Percentiles rank a stretch among this genome's conserved stretches.
Conservation (phyloP, 164 flowering plant genomes). For the Platanus orientalis region DNA sequence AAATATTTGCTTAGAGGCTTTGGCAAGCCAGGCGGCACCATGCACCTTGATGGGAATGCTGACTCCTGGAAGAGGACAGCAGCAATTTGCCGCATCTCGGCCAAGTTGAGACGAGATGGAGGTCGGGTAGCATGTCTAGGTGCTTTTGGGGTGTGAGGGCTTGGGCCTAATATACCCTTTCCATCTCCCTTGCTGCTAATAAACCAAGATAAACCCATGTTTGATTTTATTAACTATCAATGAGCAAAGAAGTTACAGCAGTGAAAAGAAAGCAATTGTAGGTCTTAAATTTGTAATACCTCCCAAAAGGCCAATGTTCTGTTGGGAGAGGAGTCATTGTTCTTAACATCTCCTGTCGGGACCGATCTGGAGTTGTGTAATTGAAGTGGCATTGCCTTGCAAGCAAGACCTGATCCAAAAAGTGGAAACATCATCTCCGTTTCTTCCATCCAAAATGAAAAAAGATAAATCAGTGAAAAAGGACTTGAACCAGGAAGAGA, state of each 20-base stretch:
- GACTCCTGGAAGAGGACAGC: slow-evolving; percentile 82
- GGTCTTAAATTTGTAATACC: slow-evolving; percentile 22
- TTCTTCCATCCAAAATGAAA: not conserved
- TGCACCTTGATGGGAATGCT: slow-evolving; percentile 48
- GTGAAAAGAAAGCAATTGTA: not conserved
- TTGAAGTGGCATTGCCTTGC: slow-evolving; percentile 82
- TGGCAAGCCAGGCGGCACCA: slow-evolving; percentile 54
- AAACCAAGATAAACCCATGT: not conserved
- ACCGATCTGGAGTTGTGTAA: slow-evolving; percentile 91
- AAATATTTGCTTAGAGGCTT: slow-evolving; percentile 60
- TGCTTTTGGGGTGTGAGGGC: slow-evolving; percentile 85
- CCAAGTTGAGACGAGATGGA: slow-evolving; percentile 53
- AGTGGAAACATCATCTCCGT: slow-evolving; percentile 6
- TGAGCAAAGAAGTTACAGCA: not conserved
- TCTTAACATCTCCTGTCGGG: slow-evolving; percentile 76
- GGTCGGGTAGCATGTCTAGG: slow-evolving; percentile 79
- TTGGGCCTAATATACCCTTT: slow-evolving; percentile 29
- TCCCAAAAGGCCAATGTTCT: slow-evolving; percentile 80
- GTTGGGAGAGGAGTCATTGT: slow-evolving; percentile 70
- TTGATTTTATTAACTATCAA: not conserved
- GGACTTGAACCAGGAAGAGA: slow-evolving; percentile 2
- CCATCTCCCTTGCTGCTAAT: slow-evolving; percentile 60
- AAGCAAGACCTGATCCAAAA: slow-evolving; percentile 46
- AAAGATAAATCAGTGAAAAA: not conserved
- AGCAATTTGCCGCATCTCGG: slow-evolving; percentile 68